Evolutionary conservation across 805 yeast species (phyloP), one percentile per base, ranked within the genome.

Genomic region (Candida succiphila): DNA sequence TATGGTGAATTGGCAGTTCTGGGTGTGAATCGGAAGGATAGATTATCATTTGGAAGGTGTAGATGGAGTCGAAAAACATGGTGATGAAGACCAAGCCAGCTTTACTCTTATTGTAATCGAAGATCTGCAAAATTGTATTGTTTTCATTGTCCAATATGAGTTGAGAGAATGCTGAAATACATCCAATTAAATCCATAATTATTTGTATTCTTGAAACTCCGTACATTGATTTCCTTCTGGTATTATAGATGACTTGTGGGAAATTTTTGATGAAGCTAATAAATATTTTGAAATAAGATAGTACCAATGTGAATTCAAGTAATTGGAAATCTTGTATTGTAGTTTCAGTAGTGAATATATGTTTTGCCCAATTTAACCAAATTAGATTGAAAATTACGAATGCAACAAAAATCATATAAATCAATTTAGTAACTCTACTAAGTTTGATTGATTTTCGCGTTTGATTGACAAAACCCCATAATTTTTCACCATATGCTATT

Each of bases 211-310:
- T 59, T 4, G 73, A 62, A 37, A 65, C 61, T 1, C 76, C 76
- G 38, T 51, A 54, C 48, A 69, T 65, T 7, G 71, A 61, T 28
- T 52, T 49, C 22, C 75, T 56, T 31, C 48, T 42, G 32, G 46
- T 46, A 41, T 68, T 69, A 48, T 60, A 59, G 24, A 52, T 35
- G 3, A 68, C 61, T 42, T 69, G 76, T 1, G 76, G 76, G 20
- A 82, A 56, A 41, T 69, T 66, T 45, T 69, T 69, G 30, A 63
- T 49, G 25, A 61, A 54, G 38, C 71, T 64, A 42, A 67, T 54
- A 27, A 50, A 38, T 15, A 69, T 60, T 48, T 69, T 69, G 40
- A 63, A 59, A 28, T 63, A 55, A 2, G 74, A 68, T 16, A 69
- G 48, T 27, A 58, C 45, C 20, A 61, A 43, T 0, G 69, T 63